phyloP scores from a whole-genome alignment of 1,284 basidiomycete species.

The Ustilago vetiveriae region DNA sequence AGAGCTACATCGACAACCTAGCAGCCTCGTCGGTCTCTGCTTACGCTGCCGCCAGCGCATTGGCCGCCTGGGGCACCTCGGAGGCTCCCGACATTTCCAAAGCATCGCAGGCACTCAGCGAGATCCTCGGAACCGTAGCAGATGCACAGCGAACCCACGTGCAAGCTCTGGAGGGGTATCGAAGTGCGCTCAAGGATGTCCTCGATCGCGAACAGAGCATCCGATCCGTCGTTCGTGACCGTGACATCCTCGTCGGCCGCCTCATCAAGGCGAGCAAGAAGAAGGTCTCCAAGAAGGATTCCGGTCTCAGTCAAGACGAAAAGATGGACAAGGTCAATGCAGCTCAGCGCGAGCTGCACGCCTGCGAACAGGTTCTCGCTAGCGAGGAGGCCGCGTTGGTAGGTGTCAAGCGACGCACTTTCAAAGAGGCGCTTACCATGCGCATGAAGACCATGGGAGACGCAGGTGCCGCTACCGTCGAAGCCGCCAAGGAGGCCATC shows the following conservation, averaged over 20 bases:
- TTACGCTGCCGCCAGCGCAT: slow-evolving; percentile 63
- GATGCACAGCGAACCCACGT: slow-evolving; percentile 67
- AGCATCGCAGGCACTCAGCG: slow-evolving; percentile 65
- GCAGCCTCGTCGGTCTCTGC: slow-evolving; percentile 42
- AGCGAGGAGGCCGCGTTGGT: slow-evolving; percentile 67
- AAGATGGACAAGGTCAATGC: slow-evolving; percentile 66
- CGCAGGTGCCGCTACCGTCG: slow-evolving; percentile 67
- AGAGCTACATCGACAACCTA: slow-evolving; percentile 63
- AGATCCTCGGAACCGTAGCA: slow-evolving; percentile 64
- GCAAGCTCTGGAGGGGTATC: slow-evolving; percentile 67
- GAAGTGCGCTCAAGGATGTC: slow-evolving; percentile 68
- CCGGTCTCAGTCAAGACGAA: slow-evolving; percentile 57
- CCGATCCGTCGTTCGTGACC: slow-evolving; percentile 67
- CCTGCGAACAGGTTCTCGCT: slow-evolving; percentile 68
- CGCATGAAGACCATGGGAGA: slow-evolving; percentile 68
- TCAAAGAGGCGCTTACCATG: slow-evolving; percentile 68
- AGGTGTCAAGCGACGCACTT: slow-evolving; percentile 68
- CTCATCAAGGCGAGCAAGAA: slow-evolving; percentile 68
- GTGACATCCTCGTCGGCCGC: slow-evolving; percentile 68
- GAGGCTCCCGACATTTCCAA: slow-evolving; percentile 66
- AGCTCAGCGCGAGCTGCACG: slow-evolving; percentile 67
- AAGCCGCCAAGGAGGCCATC: slow-evolving; percentile 66
- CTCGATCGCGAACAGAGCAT: slow-evolving; percentile 68
- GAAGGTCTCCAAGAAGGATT: slow-evolving; percentile 57
- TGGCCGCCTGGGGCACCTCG: slow-evolving; percentile 68